A percentile compares a stretch with the other conserved stretches of the same genome.
Conservation (phyloP, 2,329 filamentous ascomycete species). For the Epichloe aotearoae region DNA sequence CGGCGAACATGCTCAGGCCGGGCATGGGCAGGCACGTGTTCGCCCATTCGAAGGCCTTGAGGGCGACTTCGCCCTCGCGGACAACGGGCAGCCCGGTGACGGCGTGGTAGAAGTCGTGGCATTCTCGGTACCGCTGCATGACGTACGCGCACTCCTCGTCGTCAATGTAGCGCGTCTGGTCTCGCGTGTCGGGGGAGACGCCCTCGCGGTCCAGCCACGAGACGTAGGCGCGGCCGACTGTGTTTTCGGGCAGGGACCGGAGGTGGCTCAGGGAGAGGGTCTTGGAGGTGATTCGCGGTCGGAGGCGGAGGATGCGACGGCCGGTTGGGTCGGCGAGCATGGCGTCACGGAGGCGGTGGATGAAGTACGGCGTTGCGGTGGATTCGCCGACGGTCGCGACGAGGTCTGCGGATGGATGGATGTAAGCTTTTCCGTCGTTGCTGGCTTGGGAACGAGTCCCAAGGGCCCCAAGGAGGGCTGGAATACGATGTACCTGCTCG, state of each 20-base stretch:
- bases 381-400: slow-evolving; percentile 91
- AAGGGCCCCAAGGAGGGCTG: not conserved
- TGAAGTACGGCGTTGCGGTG: slow-evolving; percentile 90
- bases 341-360: slow-evolving; percentile 75
- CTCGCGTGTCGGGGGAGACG: slow-evolving; percentile 86
- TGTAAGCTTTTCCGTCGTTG: not conserved
- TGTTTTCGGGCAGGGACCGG: slow-evolving; percentile 56
- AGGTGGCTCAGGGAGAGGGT: slow-evolving; percentile 54
- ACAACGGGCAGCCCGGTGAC: slow-evolving; percentile 82
- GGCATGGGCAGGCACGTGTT: slow-evolving; percentile 96
- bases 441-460: not conserved
- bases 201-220: slow-evolving; percentile 89
- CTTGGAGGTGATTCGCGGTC: slow-evolving; percentile 75
- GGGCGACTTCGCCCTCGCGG: slow-evolving; percentile 90
- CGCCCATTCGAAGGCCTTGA: slow-evolving; percentile 95
- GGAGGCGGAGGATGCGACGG: slow-evolving; percentile 78
- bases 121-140: slow-evolving; percentile 95
- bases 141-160: slow-evolving; percentile 95
- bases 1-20: slow-evolving; percentile 69
- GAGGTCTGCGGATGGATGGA: slow-evolving; percentile 48
- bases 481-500: slow-evolving; percentile 47
- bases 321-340: slow-evolving; percentile 82
- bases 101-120: slow-evolving; percentile 95
- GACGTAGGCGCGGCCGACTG: slow-evolving; percentile 71
- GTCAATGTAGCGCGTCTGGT: slow-evolving; percentile 77